Evolutionary conservation across 495 filamentous ascomycete species (phyloP), one percentile per base, ranked within the genome.

Genomic region (Aspergillus incahuasiensis): DNA sequence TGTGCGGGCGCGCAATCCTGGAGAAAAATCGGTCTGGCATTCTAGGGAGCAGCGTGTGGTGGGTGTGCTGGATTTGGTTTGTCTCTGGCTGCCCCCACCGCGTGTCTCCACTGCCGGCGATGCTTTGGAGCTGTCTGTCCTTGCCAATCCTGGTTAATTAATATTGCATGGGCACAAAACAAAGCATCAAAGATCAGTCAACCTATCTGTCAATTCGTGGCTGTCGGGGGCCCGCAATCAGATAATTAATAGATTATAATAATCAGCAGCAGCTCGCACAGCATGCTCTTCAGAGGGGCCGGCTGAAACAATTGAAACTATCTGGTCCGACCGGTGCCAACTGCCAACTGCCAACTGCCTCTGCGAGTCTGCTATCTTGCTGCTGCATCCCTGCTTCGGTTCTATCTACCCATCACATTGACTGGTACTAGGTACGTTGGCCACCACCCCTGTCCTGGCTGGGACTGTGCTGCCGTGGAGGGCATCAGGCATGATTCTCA

Each of bases 11-110:
- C 24, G 32, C 32, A 35, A 35, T 35, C 20, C 53, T 48, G 49
- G 50, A 21, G 44, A 48, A 48, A 58, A 30, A 43, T 49, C 57
- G 51, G 50, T 47, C 49, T 40, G 45, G 25, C 38, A 43, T 44
- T 11, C 32, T 11, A 35, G 9, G 32, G 6, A 35, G 32, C 32
- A 35, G 32, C 32, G 13, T 35, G 6, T 11, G 32, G 32, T 35
- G 6, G 32, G 13, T 35, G 6, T 35, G 32, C 32, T 35, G 16
- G 16, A n/a, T n/a, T 39, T 48, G 35, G 47, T 16, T 41, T 38
- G 24, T 24, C 34, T 24, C 34, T 50, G 16, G 32, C 54, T 46
- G n/a, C n/a, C 44, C 16, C 40, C 40, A 19, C 54, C 21, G 34
- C 38, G 28, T 11, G 6, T 44, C 18, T 44, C 41, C 20, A 44